These are phyloP conservation scores for Solanum phureja DNA, from an alignment of 257 asterid genomes.

Conservation along the genomic window DNA sequence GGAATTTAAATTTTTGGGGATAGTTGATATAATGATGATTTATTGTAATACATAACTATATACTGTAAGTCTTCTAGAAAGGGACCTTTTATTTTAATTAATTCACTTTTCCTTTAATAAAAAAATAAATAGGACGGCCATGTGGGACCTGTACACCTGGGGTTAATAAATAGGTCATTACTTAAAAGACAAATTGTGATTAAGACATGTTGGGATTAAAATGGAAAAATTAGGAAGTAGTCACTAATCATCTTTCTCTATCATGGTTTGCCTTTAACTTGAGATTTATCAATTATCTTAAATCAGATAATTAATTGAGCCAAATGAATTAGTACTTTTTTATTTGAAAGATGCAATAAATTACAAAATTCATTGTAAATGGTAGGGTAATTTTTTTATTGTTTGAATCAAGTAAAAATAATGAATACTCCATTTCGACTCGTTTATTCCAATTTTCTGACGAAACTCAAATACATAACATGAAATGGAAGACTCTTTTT, in stretches of 20 bases:
- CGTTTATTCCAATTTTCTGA: neutral
- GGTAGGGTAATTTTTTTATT: too few species aligned
- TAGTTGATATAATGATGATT: neutral
- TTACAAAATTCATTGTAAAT: neutral
- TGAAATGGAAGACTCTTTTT: neutral
- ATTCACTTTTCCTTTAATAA: neutral
- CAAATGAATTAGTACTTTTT: neutral
- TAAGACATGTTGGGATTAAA: neutral
- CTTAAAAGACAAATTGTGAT: neutral
- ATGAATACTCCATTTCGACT: neutral
- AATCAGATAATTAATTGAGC: neutral
- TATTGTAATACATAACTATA: neutral
- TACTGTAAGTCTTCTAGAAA: neutral
- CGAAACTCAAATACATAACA: neutral
- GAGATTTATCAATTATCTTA: neutral
- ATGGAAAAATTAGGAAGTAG: neutral
- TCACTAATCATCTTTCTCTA: neutral
- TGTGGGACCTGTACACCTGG: constrained; percentile 7
- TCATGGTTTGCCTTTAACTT: neutral
- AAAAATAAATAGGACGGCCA: constrained; percentile 8
- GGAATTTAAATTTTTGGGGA: neutral
- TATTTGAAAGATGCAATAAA: neutral
- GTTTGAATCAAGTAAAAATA: neutral
- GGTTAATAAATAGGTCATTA: neutral
- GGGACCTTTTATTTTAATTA: constrained; percentile 11